Conservation (phyloP, 1,284 basidiomycete genomes). For the Ceratobasidium sp. region DNA sequence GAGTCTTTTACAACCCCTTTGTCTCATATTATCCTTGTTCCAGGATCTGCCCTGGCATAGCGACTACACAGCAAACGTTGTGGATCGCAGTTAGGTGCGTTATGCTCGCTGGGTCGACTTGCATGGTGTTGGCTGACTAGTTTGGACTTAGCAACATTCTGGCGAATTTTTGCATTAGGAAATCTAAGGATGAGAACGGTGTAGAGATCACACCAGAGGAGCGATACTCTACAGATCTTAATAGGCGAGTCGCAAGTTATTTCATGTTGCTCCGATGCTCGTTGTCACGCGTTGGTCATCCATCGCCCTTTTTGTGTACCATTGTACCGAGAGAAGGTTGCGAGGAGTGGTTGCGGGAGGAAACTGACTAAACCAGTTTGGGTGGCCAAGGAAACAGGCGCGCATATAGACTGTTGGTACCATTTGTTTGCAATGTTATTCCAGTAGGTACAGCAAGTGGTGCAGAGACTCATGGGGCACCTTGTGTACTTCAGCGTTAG, state of each 20-base stretch:
- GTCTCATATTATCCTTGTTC: not conserved
- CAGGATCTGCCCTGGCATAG: slow-evolving; percentile 7
- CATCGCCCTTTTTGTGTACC: not conserved
- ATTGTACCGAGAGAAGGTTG: slow-evolving; percentile 1
- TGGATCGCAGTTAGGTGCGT: slow-evolving; percentile 4
- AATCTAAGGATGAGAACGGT: slow-evolving; percentile 13
- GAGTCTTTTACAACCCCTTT: not conserved
- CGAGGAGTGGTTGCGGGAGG: slow-evolving; percentile 13
- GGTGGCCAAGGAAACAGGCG: not conserved
- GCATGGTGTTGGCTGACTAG: not conserved
- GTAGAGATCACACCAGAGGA: slow-evolving; percentile 27
- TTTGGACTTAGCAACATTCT: not conserved
- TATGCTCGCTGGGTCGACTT: not conserved
- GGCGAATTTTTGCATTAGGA: slow-evolving; percentile 2
- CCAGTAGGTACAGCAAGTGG: not conserved
- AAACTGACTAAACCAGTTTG: not conserved
- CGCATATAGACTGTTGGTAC: not conserved
- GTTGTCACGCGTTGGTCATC: not conserved
- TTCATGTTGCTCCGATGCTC: not conserved
- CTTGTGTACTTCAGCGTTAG: too few species aligned
- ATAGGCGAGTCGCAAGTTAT: not conserved
- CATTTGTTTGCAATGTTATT: not conserved
- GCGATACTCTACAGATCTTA: slow-evolving; percentile 13
- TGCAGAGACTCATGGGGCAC: too few species aligned
- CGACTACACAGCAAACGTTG: not conserved